Percentiles rank a stretch among this genome's conserved stretches.
These are phyloP conservation scores for Russula emetica DNA, from an alignment of 768 basidiomycete genomes.

Conservation along the genomic window DNA sequence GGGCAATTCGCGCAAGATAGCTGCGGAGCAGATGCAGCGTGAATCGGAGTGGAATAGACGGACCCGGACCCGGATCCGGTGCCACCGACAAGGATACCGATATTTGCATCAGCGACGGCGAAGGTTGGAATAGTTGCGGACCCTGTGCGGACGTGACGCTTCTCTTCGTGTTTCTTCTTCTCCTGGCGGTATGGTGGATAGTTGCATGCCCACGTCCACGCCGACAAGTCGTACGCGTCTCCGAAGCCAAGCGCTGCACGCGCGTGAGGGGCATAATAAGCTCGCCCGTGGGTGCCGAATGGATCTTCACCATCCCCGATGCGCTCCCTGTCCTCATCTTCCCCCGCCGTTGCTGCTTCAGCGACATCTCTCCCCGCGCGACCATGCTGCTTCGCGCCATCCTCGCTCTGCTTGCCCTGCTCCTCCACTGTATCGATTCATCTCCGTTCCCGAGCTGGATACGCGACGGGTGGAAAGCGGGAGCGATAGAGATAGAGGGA, in stretches of 20 bases:
- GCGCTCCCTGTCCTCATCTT: not conserved
- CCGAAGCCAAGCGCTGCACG: slow-evolving; percentile 9
- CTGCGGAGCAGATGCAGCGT: slow-evolving; percentile 19
- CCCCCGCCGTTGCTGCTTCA: not conserved
- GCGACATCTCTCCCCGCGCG: not conserved
- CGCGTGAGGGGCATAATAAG: slow-evolving; percentile 13
- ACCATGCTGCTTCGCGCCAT: not conserved
- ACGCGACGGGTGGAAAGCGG: slow-evolving; percentile 9
- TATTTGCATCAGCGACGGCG: not conserved
- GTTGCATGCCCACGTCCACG: slow-evolving; percentile 22
- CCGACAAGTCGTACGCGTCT: slow-evolving; percentile 20
- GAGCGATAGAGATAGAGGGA: slow-evolving; percentile 13
- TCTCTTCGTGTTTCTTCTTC: not conserved
- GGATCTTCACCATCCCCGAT: slow-evolving; percentile 10
- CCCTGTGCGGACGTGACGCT: not conserved
- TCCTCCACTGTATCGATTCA: slow-evolving; percentile 1
- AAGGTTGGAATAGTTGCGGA: not conserved
- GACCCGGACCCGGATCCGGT: not conserved
- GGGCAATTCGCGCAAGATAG: not conserved
- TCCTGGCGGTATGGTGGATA: not conserved
- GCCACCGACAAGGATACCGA: not conserved
- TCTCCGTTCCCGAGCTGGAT: not conserved
- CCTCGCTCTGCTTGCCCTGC: not conserved
- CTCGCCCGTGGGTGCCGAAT: slow-evolving; percentile 13
- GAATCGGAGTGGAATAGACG: slow-evolving; percentile 7